A percentile compares a stretch with the other conserved stretches of the same genome.
Conservation (phyloP, 257 asterid species). For the Solanum infundibuliforme region DNA sequence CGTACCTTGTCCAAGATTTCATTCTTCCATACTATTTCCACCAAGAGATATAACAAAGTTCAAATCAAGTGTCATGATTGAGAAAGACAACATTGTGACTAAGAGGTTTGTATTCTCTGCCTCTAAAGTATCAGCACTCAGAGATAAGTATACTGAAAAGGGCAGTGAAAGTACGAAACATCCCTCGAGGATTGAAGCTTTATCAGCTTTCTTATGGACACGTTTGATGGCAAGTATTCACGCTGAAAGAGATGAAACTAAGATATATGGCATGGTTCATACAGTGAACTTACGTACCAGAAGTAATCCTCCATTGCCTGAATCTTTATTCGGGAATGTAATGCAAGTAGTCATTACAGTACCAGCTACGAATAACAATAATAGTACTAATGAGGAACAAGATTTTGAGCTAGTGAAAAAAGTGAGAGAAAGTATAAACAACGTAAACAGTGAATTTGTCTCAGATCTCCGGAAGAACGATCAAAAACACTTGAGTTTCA, state of each 20-base stretch:
- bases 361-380: background rate
- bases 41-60: slow-evolving; percentile 18
- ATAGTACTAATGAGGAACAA: background rate
- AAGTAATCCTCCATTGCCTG: background rate
- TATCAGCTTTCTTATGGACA: slow-evolving; percentile 36
- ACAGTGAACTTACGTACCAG: background rate
- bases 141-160: slow-evolving; percentile 15
- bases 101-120: slow-evolving; percentile 28
- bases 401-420: background rate
- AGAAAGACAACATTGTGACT: slow-evolving; percentile 19
- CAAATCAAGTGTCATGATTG: slow-evolving; percentile 1
- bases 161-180: background rate
- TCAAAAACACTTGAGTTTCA: slow-evolving; percentile 9
- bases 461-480: background rate
- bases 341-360: background rate
- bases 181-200: slow-evolving; percentile 28
- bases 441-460: background rate
- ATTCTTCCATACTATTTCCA: slow-evolving; percentile 28
- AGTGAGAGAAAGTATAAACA: background rate
- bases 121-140: slow-evolving; percentile 13
- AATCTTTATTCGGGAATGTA: background rate
- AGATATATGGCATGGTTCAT: background rate
- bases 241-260: background rate
- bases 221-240: slow-evolving; percentile 17
- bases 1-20: slow-evolving; percentile 12